Base-by-base conservation (phyloP, 2,329 filamentous ascomycete species). In the Penicillium sp. region DNA sequence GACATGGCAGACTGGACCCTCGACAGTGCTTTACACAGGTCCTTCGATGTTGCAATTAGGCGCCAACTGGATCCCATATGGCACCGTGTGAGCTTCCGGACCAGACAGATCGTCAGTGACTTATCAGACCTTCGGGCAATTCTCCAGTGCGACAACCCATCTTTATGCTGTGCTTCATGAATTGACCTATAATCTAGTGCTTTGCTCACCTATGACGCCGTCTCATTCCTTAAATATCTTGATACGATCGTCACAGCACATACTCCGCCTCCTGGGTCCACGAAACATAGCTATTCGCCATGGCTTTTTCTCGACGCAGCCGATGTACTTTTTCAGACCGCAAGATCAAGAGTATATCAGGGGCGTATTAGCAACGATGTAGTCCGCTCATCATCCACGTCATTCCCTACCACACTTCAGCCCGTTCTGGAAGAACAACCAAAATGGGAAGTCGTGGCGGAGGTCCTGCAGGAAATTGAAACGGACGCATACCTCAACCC, bases 1-100 rank as follows among this genome's bases (percentile, higher is more conserved):
- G 91, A 97, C 59, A 90, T 97, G 82, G 90, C 93, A 52, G 90
- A 96, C 63, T 97, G 91, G 91, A 96, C 88, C 43, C 76, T 95
- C n/a, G 91, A 97, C 67, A 96, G 87, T 63, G 91, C 91, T 32
- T 72, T 97, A 53, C 85, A 96, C 57, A 87, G 85, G 63, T 95
- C 89, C 61, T 98, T 98, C 66, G 93, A 97, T 66, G 76, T 87
- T 53, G 85, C 90, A 48, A 83, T 98, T 44, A 80, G 91, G 53
- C 80, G 90, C 50, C 93, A 98, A 68, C 75, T 98, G n/a, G 90
- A 97, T 63, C 90, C 91, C 4, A 90, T 97, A 51, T 98, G 93
- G 93, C 93, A 98, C 72, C 82, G 93, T 47, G 87, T 95, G 45
- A 96, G 87, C 67, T 95, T 87, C 77, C 89, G 93, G 69, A 97